phyloP scores from a whole-genome alignment of 176 grass and related monocot species.

The Rhynchospora tenuis region DNA sequence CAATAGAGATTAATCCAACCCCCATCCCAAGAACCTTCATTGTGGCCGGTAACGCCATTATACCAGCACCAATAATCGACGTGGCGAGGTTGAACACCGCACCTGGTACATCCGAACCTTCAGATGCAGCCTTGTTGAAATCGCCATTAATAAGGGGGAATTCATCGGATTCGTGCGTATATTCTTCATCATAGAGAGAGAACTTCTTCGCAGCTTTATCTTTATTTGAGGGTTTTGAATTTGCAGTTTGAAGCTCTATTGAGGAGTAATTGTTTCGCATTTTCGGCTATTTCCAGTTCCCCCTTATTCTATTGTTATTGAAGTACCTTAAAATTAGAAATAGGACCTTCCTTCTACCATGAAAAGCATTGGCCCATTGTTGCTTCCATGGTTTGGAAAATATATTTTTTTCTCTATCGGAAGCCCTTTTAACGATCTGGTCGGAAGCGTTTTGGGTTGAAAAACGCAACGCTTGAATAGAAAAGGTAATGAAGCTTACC shows the following conservation, averaged over 20 bases:
- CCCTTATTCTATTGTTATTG: neutral
- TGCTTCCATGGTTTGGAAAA: no score
- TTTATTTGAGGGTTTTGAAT: constrained; percentile 19
- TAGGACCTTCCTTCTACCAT: no score
- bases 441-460: no score
- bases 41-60: constrained; percentile 94
- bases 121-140: neutral
- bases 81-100: constrained; percentile 97
- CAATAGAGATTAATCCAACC: constrained; percentile 59
- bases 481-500: no score
- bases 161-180: constrained; percentile 40
- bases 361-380: no score
- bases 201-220: constrained; percentile 27
- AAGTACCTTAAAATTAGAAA: neutral
- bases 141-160: constrained; percentile 66
- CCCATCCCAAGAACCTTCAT: constrained; percentile 96
- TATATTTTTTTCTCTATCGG: no score
- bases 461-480: no score
- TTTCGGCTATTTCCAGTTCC: neutral
- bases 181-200: constrained; percentile 36
- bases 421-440: no score
- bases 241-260: constrained; percentile 52
- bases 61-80: constrained; percentile 93
- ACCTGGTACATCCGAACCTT: constrained; percentile 46
- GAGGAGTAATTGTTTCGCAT: constrained; percentile 69